Evolutionary conservation across 495 filamentous ascomycete species (phyloP), one percentile per base, ranked within the genome.

Genomic region (Gamarada debralockiae): DNA sequence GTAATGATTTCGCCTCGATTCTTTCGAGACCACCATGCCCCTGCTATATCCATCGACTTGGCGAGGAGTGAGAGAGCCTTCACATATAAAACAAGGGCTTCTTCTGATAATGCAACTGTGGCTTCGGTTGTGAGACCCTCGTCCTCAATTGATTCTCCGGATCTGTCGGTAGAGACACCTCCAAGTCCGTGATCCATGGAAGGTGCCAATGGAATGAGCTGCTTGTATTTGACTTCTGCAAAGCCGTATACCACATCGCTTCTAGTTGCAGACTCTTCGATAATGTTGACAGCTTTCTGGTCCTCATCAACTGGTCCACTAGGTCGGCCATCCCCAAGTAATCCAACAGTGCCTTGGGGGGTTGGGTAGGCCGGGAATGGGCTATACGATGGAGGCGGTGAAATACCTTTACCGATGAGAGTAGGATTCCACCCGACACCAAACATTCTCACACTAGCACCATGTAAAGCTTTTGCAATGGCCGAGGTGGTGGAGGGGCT

Each of bases 141-240:
- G 12, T 87, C 85, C 10, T 81, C 78, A 33, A 55, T 57, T 9
- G 67, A 67, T 62, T 68, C 71, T 13, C 65, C 63, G 14, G 69
- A 48, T 39, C 66, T 67, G 14, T 80, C 78, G 23, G 71, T 61
- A 50, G 79, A 70, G 57, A 73, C 78, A 6, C 86, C 80, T 20
- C 86, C 83, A 21, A 90, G 76, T 9, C 82, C 83, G 57, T 82
- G 78, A 41, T 85, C 81, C 57, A 80, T 82, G 0, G 86, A 90
- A 13, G 92, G 93, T 4, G 88, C 83, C 21, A 93, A 67, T 4
- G 93, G 93, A 12, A 97, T 79, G 27, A 98, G 78, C 63, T 98
- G 93, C 68, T 93, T 93, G 72, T 92, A 97, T 70, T 98, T 98
- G 55, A 98, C 92, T 68, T 97, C 93, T 9, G 93, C 93, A 69